These are phyloP conservation scores for Hypoxylon sp. DNA, from an alignment of 2,329 filamentous ascomycete species.

Conservation along the genomic window DNA sequence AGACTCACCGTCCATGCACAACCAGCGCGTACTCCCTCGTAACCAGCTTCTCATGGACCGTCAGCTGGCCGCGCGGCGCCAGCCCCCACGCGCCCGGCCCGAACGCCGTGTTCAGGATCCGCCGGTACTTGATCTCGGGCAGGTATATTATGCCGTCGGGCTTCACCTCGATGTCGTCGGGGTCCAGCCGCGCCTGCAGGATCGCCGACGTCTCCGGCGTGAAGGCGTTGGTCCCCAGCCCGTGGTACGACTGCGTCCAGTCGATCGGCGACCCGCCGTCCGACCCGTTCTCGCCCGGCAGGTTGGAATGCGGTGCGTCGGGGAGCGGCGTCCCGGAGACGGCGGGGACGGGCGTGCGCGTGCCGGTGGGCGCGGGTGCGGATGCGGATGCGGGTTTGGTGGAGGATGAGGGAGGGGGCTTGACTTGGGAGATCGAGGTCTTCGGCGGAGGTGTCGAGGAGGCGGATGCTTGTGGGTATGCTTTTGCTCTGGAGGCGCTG, in stretches of 20 bases:
- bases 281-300: conserved; percentile 3
- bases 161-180: conserved; percentile 93
- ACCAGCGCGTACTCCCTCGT: conserved; percentile 96
- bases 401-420: neutral
- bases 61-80: conserved; percentile 86
- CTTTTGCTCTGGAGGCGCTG: conserved; percentile 40
- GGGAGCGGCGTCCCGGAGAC: conserved; percentile 52
- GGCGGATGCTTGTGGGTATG: conserved; percentile 11
- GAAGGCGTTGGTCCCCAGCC: conserved; percentile 80
- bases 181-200: conserved; percentile 76
- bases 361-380: conserved; percentile 2
- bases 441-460: conserved; percentile 37
- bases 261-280: conserved; percentile 63
- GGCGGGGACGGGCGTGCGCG: conserved; percentile 49
- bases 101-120: conserved; percentile 91
- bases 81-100: conserved; percentile 97
- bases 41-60: conserved; percentile 83
- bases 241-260: conserved; percentile 89
- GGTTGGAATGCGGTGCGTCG: conserved; percentile 41
- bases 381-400: conserved; percentile 7
- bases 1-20: conserved; percentile 87
- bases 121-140: conserved; percentile 97
- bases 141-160: conserved; percentile 97
- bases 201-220: conserved; percentile 76
- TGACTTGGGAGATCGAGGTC: neutral